A percentile compares a stretch with the other conserved stretches of the same genome.
These are phyloP conservation scores for Podospora didyma DNA, from an alignment of 495 filamentous ascomycete species.

Conservation along the genomic window DNA sequence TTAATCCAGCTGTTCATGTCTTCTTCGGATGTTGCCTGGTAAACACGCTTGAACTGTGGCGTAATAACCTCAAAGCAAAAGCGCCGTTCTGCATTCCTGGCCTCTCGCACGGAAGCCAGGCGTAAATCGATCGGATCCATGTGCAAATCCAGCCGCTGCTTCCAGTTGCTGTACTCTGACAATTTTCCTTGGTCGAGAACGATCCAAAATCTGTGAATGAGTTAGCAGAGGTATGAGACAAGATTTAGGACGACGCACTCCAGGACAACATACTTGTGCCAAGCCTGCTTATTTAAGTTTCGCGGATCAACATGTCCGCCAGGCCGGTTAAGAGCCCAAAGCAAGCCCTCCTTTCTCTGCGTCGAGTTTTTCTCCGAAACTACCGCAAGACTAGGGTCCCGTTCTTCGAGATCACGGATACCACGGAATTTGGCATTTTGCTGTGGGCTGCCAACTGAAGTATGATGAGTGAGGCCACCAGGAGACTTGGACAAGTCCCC, in stretches of 20 bases:
- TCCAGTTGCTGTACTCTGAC: constrained; percentile 99
- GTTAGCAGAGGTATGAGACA: constrained; percentile 7
- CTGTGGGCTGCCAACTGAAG: constrained; percentile 42
- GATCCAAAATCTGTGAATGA: constrained; percentile 79
- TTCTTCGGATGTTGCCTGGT: constrained; percentile 95
- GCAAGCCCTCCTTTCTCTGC: constrained; percentile 78
- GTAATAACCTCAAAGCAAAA: constrained; percentile 99
- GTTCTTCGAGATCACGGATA: constrained; percentile 85
- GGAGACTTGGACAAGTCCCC: constrained; percentile 41
- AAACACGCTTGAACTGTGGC: constrained; percentile 92
- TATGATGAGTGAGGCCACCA: constrained; percentile 35
- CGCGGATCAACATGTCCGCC: constrained; percentile 94
- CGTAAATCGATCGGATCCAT: constrained; percentile 98
- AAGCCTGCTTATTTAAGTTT: constrained; percentile 91
- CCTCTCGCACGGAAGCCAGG: constrained; percentile 94
- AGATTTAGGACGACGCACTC: background rate
- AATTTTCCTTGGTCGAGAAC: constrained; percentile 94
- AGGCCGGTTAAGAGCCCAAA: constrained; percentile 91
- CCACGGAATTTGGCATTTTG: constrained; percentile 74
- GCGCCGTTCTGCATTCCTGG: constrained; percentile 85
- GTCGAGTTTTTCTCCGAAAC: constrained; percentile 47
- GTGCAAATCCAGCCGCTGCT: constrained; percentile 91
- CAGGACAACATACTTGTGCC: constrained; percentile 82
- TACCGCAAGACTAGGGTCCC: constrained; percentile 48
- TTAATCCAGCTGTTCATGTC: constrained; percentile 97